Evolutionary conservation across 2,329 filamentous ascomycete species (phyloP).

Genomic region (Talaromyces sp.): DNA sequence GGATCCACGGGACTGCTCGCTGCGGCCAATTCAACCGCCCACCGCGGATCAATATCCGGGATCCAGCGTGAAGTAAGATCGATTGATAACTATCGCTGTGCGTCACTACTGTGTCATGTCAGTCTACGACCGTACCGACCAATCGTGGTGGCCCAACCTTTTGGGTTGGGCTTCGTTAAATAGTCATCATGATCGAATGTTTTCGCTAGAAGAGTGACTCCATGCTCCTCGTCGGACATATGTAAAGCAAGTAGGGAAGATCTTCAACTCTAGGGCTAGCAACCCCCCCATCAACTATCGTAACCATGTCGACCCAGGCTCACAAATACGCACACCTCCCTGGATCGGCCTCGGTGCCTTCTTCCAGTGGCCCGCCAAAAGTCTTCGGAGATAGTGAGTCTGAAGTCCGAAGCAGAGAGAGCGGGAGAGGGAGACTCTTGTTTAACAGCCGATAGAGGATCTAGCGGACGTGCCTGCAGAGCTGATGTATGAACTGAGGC

Average conservation of each 20-base stretch:
- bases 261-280: too few relatives aligned
- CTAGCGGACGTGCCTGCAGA: slow-evolving; percentile 57
- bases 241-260: background rate
- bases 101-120: background rate
- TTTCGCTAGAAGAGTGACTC: background rate
- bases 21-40: too few relatives aligned
- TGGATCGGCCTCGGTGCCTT: background rate
- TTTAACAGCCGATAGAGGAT: slow-evolving; percentile 8
- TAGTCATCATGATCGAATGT: background rate
- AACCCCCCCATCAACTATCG: background rate
- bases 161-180: background rate
- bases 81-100: background rate
- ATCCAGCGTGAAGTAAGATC: too few relatives aligned
- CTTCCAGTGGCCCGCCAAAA: slow-evolving; percentile 4
- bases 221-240: background rate
- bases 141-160: background rate
- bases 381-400: slow-evolving; percentile 8
- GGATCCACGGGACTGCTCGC: too few relatives aligned
- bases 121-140: background rate
- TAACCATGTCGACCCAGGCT: background rate
- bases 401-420: background rate
- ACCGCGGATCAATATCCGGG: too few relatives aligned
- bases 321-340: background rate
- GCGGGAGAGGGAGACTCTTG: background rate
- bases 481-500: slow-evolving; percentile 66